Evolutionary conservation across 2,329 filamentous ascomycete genomes (phyloP).

Genomic region (Exophiala sideris): DNA sequence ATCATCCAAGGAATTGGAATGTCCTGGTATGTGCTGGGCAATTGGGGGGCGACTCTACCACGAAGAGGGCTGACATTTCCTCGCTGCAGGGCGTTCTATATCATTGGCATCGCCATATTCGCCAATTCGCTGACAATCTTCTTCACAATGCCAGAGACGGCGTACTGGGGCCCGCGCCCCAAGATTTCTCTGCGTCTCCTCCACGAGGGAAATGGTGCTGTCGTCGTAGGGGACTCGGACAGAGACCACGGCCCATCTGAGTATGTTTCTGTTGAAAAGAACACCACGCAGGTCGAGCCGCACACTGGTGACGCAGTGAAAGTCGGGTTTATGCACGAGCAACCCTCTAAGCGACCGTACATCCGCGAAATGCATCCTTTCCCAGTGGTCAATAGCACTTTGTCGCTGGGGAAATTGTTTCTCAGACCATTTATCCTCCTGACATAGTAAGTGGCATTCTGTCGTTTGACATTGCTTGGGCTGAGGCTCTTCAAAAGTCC

Average conservation of each 20-base stretch:
- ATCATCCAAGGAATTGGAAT: constrained; percentile 2
- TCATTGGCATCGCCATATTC: background rate
- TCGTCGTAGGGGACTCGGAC: background rate
- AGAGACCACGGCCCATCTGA: background rate
- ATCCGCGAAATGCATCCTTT: background rate
- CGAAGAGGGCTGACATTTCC: background rate
- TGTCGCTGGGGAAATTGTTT: background rate
- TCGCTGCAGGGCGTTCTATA: background rate
- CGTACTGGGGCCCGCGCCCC: background rate
- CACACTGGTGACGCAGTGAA: background rate
- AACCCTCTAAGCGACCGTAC: background rate
- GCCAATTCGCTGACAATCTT: background rate
- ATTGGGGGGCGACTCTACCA: background rate
- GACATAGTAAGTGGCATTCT: background rate
- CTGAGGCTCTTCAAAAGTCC: constrained; percentile 29
- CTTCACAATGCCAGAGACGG: constrained; percentile 3
- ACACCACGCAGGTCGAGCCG: background rate
- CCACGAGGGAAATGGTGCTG: background rate
- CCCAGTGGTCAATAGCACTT: constrained; percentile 1
- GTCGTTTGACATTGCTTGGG: background rate
- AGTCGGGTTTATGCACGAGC: background rate
- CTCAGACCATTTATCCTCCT: background rate
- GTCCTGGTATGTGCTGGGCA: background rate
- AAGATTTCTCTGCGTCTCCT: background rate
- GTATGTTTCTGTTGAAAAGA: background rate